Evolutionary conservation across 495 filamentous ascomycete genomes (phyloP).

Genomic region (Physcia stellaris): DNA sequence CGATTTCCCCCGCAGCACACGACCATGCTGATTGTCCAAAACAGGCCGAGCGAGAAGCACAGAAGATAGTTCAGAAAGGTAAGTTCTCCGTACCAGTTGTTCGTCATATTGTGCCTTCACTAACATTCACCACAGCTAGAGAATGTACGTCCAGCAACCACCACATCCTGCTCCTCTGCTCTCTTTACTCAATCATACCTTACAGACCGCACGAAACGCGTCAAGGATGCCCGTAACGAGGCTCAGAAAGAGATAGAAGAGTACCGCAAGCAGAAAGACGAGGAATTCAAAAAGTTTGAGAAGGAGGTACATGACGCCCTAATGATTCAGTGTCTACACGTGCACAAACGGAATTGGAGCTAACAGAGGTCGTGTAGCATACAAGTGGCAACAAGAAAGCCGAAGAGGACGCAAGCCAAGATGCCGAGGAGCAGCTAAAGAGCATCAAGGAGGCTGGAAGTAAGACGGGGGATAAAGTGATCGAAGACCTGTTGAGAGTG

Average conservation of each 20-base stretch:
- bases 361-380: no score
- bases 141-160: background rate
- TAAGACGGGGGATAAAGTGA: slow-evolving; percentile 64
- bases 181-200: background rate
- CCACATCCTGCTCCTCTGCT: background rate
- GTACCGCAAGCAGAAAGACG: slow-evolving; percentile 79
- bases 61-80: slow-evolving; percentile 98
- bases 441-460: slow-evolving; percentile 70
- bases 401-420: slow-evolving; percentile 71
- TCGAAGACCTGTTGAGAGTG: slow-evolving; percentile 64
- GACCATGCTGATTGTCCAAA: slow-evolving; percentile 14
- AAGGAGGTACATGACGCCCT: slow-evolving; percentile 48
- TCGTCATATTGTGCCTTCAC: no score
- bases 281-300: slow-evolving; percentile 92
- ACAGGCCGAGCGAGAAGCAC: slow-evolving; percentile 96
- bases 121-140: background rate
- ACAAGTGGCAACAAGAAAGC: slow-evolving; percentile 76
- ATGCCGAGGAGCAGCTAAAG: slow-evolving; percentile 65
- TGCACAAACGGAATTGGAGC: no score
- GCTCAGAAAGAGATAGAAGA: slow-evolving; percentile 97
- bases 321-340: no score
- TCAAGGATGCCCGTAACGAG: slow-evolving; percentile 87
- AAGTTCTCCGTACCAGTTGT: slow-evolving; percentile 11
- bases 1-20: slow-evolving; percentile 5
- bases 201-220: slow-evolving; percentile 87